Evolutionary conservation across 2,329 filamentous ascomycete species (phyloP), one percentile per base, ranked within the genome.

Genomic region (Sporothrix pseudoabietina): DNA sequence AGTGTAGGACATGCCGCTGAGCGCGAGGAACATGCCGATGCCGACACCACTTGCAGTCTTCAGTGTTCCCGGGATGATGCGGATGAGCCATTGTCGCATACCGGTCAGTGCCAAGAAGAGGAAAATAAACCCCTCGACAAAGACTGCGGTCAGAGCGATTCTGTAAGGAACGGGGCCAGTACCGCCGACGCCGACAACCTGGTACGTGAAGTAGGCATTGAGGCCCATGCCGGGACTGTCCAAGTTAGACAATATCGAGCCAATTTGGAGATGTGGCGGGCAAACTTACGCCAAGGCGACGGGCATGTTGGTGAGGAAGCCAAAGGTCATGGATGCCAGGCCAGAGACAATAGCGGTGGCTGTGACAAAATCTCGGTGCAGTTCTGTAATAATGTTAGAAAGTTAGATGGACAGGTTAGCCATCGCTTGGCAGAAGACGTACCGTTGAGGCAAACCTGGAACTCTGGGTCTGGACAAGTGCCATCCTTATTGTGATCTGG

Each of bases 291-390:
- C 92, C 52, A 93, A 82, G 8, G 90, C 90, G 72, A 94, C 91
- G 0, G 93, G 93, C 71, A 96, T 87, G 77, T 97, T 97, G 39
- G 93, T 94, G 71, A 94, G 85, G 26, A 95, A 86, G 3, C 94
- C 93, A 83, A 97, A 95, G 74, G 87, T 84, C 77, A 97, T 90
- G 32, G 90, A 92, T 0, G 91, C 87, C 74, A 96, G 84, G 7
- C 92, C 93, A 6, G 92, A 85, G 70, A 96, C 88, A 10, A 92
- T 92, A n/a, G 93, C 91, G 0, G 94, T 97, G 3, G 92, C 92
- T 1, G 93, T 97, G 73, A 96, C 90, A 22, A 96, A 83, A 80
- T 97, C 93, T 44, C 91, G 88, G 76, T 92, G 91, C 75, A 97
- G 81, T 61, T 85, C 89, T 85, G 71, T 39, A 4, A 19, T 26